These are phyloP conservation scores for Phytopythium boreale DNA, from an alignment of 352 stramenopile species.

Conservation along the genomic window DNA sequence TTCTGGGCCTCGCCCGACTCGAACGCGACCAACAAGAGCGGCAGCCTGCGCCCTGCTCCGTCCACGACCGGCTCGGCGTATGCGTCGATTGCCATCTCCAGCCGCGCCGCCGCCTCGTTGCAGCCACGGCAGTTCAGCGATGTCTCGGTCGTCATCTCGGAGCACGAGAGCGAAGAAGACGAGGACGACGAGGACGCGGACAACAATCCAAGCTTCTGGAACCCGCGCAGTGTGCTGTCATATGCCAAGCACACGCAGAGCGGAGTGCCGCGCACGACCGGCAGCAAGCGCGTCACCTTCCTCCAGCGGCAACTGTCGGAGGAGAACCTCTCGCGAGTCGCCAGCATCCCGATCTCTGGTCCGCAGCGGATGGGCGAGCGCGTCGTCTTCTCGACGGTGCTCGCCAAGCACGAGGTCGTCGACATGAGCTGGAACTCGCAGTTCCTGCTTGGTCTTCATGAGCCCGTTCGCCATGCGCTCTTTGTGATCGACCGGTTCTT, in stretches of 20 bases:
- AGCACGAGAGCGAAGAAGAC: slow-evolving; percentile 36
- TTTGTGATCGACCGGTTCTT: slow-evolving; percentile 85
- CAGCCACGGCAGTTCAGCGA: slow-evolving; percentile 21
- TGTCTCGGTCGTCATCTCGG: slow-evolving; percentile 32
- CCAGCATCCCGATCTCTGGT: slow-evolving; percentile 41
- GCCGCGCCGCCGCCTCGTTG: neutral
- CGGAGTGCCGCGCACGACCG: slow-evolving; percentile 24
- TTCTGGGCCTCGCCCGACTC: slow-evolving; percentile 46
- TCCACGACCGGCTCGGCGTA: neutral
- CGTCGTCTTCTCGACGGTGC: slow-evolving; percentile 69
- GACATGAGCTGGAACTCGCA: slow-evolving; percentile 71
- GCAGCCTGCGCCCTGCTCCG: neutral
- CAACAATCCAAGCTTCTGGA: slow-evolving; percentile 15
- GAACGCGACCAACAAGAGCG: slow-evolving; percentile 10
- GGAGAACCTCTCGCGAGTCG: slow-evolving; percentile 37
- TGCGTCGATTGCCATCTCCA: neutral
- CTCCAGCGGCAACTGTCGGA: slow-evolving; percentile 33
- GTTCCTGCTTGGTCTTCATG: slow-evolving; percentile 73
- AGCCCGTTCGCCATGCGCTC: slow-evolving; percentile 75
- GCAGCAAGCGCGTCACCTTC: slow-evolving; percentile 14
- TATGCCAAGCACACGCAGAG: slow-evolving; percentile 6
- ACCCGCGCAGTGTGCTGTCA: slow-evolving; percentile 1
- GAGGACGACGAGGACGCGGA: slow-evolving; percentile 17
- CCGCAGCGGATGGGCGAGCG: slow-evolving; percentile 34
- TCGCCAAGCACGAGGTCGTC: slow-evolving; percentile 42